phyloP scores from a whole-genome alignment of 169 alveolate species.

The Plasmodium relictum region DNA sequence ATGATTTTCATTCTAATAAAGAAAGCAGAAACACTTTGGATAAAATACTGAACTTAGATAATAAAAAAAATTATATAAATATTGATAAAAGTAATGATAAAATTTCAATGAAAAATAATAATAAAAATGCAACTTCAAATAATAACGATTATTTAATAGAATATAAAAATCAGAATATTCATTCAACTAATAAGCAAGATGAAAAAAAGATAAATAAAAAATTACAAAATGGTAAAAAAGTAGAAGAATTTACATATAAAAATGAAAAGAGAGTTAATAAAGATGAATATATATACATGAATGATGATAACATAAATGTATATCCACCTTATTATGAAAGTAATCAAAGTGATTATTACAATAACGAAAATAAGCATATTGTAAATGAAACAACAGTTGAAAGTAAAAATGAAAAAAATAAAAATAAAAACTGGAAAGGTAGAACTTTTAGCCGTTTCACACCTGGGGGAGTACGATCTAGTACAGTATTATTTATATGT shows the following conservation, averaged over 20 bases:
- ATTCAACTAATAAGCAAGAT: not conserved
- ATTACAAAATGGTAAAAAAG: not conserved
- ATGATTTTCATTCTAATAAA: constrained; percentile 8
- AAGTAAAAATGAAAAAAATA: constrained; percentile 11
- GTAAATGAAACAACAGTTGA: not conserved
- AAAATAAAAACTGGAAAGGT: constrained; percentile 49
- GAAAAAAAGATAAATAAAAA: not conserved
- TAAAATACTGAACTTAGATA: constrained; percentile 1
- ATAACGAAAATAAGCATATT: not conserved
- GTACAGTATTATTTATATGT: constrained; percentile 65
- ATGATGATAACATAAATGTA: not conserved
- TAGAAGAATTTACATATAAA: not conserved
- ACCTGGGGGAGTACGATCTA: constrained; percentile 75
- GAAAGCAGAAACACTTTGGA: constrained; percentile 8
- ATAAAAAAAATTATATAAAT: not conserved
- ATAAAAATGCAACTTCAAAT: constrained; percentile 8
- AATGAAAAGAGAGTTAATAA: not conserved
- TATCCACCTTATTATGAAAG: no score
- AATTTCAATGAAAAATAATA: not conserved
- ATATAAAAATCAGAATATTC: not conserved
- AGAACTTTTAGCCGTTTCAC: constrained; percentile 73
- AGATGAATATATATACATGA: no score
- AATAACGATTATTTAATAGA: not conserved
- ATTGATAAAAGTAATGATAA: not conserved
- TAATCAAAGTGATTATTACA: not conserved